Conservation (phyloP, 441 rosid genomes). For the Brassica hybrid region DNA sequence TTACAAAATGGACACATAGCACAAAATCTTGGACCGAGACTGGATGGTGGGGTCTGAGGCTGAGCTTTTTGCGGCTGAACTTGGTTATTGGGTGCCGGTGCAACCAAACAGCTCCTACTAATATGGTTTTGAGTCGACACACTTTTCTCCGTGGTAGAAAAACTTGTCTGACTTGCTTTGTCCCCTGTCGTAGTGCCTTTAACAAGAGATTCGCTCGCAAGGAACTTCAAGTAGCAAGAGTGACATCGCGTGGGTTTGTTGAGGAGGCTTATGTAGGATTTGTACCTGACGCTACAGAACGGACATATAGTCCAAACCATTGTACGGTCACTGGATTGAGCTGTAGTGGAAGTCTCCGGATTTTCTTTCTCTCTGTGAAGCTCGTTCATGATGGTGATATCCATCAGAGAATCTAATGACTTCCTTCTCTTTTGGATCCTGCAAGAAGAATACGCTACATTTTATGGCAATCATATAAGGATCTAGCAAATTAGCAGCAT, state of each 20-base stretch:
- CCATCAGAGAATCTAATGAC: neutral
- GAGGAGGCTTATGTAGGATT: conserved; percentile 14
- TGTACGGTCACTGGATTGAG: neutral
- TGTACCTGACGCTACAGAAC: conserved; percentile 12
- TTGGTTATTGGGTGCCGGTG: neutral
- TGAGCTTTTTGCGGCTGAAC: neutral
- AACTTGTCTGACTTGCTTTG: neutral
- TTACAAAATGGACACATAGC: neutral
- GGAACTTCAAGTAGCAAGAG: neutral
- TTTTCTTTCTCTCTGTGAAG: neutral
- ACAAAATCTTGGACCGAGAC: neutral
- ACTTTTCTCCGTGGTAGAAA: neutral
- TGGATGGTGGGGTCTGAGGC: neutral
- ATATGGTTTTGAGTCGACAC: neutral
- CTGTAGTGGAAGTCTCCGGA: conserved; percentile 3
- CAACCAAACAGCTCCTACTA: neutral
- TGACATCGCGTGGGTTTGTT: neutral
- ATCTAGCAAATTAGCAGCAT: neutral
- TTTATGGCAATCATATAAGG: neutral
- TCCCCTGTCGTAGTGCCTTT: neutral
- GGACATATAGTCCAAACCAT: neutral
- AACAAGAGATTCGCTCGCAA: neutral
- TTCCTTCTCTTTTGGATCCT: neutral
- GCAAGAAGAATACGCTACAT: neutral
- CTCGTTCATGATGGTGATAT: neutral